phyloP scores from a whole-genome alignment of 164 flowering plant species.

The Magnolia sinica region DNA sequence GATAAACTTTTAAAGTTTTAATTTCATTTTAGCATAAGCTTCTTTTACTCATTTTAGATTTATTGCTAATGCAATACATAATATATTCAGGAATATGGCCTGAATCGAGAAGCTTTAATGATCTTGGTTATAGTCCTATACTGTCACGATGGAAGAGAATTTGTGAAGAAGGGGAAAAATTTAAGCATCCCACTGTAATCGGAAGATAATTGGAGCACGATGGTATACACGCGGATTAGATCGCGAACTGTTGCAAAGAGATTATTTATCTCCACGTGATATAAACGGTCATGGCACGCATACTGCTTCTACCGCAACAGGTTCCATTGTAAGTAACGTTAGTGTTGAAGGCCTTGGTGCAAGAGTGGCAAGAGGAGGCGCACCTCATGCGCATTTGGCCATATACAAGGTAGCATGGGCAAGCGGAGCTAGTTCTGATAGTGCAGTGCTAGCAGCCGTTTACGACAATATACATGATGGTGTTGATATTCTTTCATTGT shows the following conservation, averaged over 20 bases:
- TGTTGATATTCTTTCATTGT: slow-evolving; percentile 24
- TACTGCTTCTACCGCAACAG: slow-evolving; percentile 20
- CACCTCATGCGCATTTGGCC: slow-evolving; percentile 23
- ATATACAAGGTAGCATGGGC: slow-evolving; percentile 24
- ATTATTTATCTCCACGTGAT: slow-evolving; percentile 23
- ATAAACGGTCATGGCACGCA: slow-evolving; percentile 20
- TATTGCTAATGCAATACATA: no score
- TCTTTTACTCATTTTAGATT: no score
- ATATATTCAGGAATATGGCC: slow-evolving; percentile 45
- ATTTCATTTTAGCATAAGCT: no score
- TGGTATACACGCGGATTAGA: slow-evolving; percentile 16
- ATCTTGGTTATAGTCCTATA: slow-evolving; percentile 36
- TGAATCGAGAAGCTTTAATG: slow-evolving; percentile 36
- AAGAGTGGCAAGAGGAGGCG: slow-evolving; percentile 24
- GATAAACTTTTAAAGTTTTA: no score
- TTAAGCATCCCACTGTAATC: slow-evolving; percentile 26
- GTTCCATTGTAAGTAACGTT: slow-evolving; percentile 6
- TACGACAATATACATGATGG: slow-evolving; percentile 29
- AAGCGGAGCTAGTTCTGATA: not conserved
- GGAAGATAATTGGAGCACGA: slow-evolving; percentile 25
- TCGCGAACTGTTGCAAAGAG: not conserved
- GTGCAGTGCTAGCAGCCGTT: slow-evolving; percentile 21
- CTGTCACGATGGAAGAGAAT: slow-evolving; percentile 47
- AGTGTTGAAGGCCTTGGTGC: slow-evolving; percentile 11
- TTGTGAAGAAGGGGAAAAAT: slow-evolving; percentile 34